Percentiles rank a stretch among this genome's conserved stretches.
Evolutionary conservation across 148 eudicot species (phyloP).

Genomic region (Chenopodium album): DNA sequence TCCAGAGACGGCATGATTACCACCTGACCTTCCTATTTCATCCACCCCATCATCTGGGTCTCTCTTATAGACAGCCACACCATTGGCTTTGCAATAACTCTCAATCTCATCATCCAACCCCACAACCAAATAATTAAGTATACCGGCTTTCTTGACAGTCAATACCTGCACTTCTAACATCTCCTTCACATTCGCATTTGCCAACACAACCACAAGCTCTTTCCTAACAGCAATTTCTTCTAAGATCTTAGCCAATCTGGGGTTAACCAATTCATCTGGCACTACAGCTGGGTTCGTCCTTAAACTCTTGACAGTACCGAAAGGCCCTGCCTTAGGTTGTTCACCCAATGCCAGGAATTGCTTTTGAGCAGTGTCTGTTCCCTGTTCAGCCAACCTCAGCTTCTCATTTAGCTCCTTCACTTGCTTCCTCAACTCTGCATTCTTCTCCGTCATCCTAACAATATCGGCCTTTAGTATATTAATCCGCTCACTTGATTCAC

Average conservation of each 20-base stretch:
- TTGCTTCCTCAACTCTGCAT: slow-evolving; percentile 66
- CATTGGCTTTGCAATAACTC: slow-evolving; percentile 57
- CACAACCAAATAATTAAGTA: slow-evolving; percentile 75
- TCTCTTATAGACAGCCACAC: slow-evolving; percentile 62
- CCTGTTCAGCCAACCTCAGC: slow-evolving; percentile 58
- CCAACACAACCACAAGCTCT: slow-evolving; percentile 79
- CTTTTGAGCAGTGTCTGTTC: slow-evolving; percentile 55
- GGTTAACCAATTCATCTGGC: slow-evolving; percentile 81
- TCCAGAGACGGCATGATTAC: slow-evolving; percentile 84
- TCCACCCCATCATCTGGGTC: slow-evolving; percentile 79
- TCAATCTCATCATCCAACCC: slow-evolving; percentile 73
- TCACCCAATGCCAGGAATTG: slow-evolving; percentile 51
- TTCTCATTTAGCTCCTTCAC: slow-evolving; percentile 62
- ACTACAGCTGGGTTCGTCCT: slow-evolving; percentile 80
- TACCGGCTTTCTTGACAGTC: slow-evolving; percentile 62
- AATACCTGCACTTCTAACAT: slow-evolving; percentile 71
- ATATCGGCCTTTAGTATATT: slow-evolving; percentile 57
- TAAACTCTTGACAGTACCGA: slow-evolving; percentile 79
- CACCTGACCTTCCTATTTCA: slow-evolving; percentile 58
- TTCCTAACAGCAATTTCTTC: slow-evolving; percentile 53
- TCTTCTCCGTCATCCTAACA: slow-evolving; percentile 50
- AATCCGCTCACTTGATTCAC: slow-evolving; percentile 35
- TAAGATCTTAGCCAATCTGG: slow-evolving; percentile 69
- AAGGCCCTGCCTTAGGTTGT: slow-evolving; percentile 79
- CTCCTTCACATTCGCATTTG: slow-evolving; percentile 72